A percentile compares a stretch with the other conserved stretches of the same genome.
Conservation (phyloP, 495 filamentous ascomycete genomes). For the Penicillium goetzii region DNA sequence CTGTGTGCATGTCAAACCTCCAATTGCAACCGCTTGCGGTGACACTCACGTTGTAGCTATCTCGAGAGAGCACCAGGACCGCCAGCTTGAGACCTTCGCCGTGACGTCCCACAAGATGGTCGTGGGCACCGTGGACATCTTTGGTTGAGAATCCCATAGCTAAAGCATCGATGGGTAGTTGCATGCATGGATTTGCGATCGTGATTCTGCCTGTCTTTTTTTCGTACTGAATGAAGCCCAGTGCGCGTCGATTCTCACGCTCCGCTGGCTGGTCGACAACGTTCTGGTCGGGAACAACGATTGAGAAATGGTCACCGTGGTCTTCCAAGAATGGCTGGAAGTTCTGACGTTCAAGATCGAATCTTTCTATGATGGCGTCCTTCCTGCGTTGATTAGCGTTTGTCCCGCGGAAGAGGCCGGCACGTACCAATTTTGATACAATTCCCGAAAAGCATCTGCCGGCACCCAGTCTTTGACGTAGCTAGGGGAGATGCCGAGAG, state of each 20-base stretch:
- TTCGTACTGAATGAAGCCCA: conserved; percentile 22
- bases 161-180: conserved; percentile 16
- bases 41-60: conserved; percentile 24
- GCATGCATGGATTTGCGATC: conserved; percentile 16
- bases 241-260: background rate
- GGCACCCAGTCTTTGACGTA: conserved; percentile 6
- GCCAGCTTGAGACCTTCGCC: conserved; percentile 39
- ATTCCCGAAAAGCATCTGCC: conserved; percentile 6
- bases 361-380: conserved; percentile 4
- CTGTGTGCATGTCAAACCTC: conserved; percentile 21
- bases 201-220: conserved; percentile 17
- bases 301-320: background rate
- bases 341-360: conserved; percentile 1
- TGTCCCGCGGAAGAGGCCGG: background rate
- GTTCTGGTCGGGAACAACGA: background rate
- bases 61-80: conserved; percentile 26
- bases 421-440: conserved; percentile 12
- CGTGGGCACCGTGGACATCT: background rate
- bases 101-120: conserved; percentile 24
- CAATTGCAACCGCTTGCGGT: conserved; percentile 23
- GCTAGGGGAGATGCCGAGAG: conserved; percentile 7
- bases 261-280: background rate
- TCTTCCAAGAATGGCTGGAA: conserved; percentile 4
- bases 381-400: conserved; percentile 6
- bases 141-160: conserved; percentile 10